Base-by-base conservation (phyloP, 2,329 filamentous ascomycete genomes). In the Fusarium algeriense region DNA sequence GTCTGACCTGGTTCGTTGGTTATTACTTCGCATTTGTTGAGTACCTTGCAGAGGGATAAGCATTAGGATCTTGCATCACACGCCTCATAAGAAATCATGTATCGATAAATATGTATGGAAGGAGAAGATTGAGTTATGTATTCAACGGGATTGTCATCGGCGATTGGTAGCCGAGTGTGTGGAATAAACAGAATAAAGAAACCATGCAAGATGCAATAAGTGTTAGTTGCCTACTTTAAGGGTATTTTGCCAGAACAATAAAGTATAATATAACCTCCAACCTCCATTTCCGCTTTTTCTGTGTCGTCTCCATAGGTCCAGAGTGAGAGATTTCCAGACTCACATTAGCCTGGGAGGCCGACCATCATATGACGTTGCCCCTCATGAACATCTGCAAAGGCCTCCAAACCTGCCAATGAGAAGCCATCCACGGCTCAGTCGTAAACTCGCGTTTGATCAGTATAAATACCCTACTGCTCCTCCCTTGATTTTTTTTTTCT, bases 341-440 rank as follows among this genome's bases (percentile, higher is more conserved):
- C 30, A 13, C 37, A 40, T 41, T 35, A 44, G 23, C 10, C 19
- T 44, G 43, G 45, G 64, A 66, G 67, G 67, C 66, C 67, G 46
- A 14, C 61, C 49, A 49, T 43, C 37, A 52, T 23, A 49, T 65
- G 53, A 59, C 60, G 26, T 23, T 37, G 32, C 44, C 50, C 65
- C 34, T 69, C 48, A 46, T 38, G 20, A 50, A 26, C 8, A 64
- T 49, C 32, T 69, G 60, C 66, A 35, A 50, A 50, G 64, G 60
- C 48, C 49, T 69, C 67, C 60, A 52, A 55, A 43, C 30, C 53
- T 50, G n/a, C 67, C 67, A 69, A 69, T 69, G 14, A 46, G 38
- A 49, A 12, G 23, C 7, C 34, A 37, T 43, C 15, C 4, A 20
- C 8, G 7, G 15, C 17, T 46, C 12, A n/a, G 19, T 17, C 10